A percentile compares a stretch with the other conserved stretches of the same genome.
Conservation (phyloP, 352 stramenopile genomes). For the Globisporangium abappressorium region DNA sequence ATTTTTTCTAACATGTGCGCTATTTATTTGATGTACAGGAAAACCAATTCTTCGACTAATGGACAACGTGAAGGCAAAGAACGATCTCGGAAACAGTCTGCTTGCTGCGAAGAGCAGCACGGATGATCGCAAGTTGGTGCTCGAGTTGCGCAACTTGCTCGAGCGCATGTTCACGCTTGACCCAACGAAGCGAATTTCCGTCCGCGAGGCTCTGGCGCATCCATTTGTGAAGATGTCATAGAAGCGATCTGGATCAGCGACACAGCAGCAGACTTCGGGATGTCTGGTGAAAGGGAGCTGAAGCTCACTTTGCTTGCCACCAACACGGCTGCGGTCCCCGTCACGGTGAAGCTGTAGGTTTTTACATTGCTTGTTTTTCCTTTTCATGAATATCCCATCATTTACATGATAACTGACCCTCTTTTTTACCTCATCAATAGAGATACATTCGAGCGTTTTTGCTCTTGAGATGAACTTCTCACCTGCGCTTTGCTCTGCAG, state of each 20-base stretch:
- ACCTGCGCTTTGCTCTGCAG: not conserved
- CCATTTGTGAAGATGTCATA: constrained; percentile 60
- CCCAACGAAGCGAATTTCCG: constrained; percentile 70
- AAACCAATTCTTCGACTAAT: constrained; percentile 76
- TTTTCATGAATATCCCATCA: constrained; percentile 1
- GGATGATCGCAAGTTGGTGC: constrained; percentile 62
- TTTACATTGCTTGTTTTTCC: constrained; percentile 8
- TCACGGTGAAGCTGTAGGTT: constrained; percentile 16
- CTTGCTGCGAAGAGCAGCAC: constrained; percentile 58
- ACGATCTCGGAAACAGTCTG: constrained; percentile 51
- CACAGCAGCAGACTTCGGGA: not conserved
- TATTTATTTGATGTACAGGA: constrained; percentile 24
- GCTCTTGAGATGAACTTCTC: not conserved
- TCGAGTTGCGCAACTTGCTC: constrained; percentile 68
- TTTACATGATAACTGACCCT: constrained; percentile 15
- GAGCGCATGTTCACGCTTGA: constrained; percentile 86
- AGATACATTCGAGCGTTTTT: constrained; percentile 4
- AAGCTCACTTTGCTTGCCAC: not conserved
- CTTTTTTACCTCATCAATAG: constrained; percentile 5
- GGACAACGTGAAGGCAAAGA: constrained; percentile 60
- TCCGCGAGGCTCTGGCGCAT: constrained; percentile 74
- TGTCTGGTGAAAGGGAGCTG: not conserved
- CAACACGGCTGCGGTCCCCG: not conserved
- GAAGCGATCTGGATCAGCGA: not conserved
- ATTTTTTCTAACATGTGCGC: not conserved